Evolutionary conservation across 192 early-diverging fungal genomes (phyloP), one percentile per base, ranked within the genome.

Genomic region (Hyaloraphidium curvatum): DNA sequence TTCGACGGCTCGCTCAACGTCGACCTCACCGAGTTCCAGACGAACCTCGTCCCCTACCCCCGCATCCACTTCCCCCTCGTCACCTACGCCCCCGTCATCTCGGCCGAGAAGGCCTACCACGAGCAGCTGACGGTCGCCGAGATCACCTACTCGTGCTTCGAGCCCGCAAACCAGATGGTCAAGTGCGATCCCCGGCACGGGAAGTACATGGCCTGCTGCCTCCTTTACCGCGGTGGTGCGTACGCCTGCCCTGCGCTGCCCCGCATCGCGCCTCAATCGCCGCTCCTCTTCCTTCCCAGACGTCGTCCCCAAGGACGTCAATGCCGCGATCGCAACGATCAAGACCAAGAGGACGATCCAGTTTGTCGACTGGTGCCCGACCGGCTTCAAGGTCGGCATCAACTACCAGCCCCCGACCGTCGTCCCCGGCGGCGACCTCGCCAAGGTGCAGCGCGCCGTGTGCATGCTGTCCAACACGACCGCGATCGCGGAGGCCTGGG

Each of bases 11-110:
- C 93, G 28, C 80, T 97, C 60, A 97, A 97, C 67, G 93, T 97
- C 48, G 93, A 97, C 59, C 73, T 97, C 74, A 95, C 81, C 65
- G 93, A 97, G 76, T 97, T 97, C 85, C 93, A 97, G 75, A 97
- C 93, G 69, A 97, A 97, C 80, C 74, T 97, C 75, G 93, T 97
- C 30, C 93, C 93, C 53, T 97, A 93, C 74, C 93, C 93, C 56
- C 89, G 93, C 67, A 97, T 97, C 67, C 82, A 95, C 72, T 97
- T 95, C 83, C 93, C 91, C 31, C 72, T 97, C 65, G 91, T 93
- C 37, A 93, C 91, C 55, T 97, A 97, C 64, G 88, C 93, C 22
- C 93, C 57, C 9, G 57, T 58, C 35, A 58, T 58, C 13, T 58
- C 57, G 30, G 57, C 57, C 29, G 57, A 58, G 53, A 58, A 58